Evolutionary conservation across 495 filamentous ascomycete genomes (phyloP), one percentile per base, ranked within the genome.

Genomic region (Penicillium parvum): DNA sequence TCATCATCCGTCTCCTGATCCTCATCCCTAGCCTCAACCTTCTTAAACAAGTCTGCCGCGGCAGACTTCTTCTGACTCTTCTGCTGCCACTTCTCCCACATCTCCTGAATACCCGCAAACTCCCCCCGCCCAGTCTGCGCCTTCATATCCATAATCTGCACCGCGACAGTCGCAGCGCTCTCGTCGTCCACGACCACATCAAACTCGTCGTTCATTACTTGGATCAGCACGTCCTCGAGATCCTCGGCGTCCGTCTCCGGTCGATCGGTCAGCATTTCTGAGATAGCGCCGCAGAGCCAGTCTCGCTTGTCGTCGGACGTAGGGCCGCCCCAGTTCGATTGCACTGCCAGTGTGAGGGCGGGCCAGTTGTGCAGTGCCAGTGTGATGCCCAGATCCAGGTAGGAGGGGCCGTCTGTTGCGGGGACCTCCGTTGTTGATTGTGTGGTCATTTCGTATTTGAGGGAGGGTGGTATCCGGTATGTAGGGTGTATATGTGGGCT

Each of bases 131-230:
- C 55, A 40, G 77, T 80, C 64, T 84, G 69, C 41, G 65, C 71
- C 54, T 80, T 74, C 43, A 89, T 59, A 25, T 74, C 71, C 66
- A 91, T 68, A 30, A 97, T 85, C 65, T 77, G 64, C 43, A 74
- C 73, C 12, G 88, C 88, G 12, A 95, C 77, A 25, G 81, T 76
- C 27, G 73, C 83, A 22, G 83, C 88, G 40, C 80, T 88, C 49
- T 86, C 90, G 65, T 96, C 90, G 54, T 97, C 92, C 11, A 97
- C 76, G 40, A 83, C 81, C 25, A 90, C 83, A 36, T 92, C 88
- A 59, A 96, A 98, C 65, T 98, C 91, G 65, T 96, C 94, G 47
- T 84, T 78, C 85, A 98, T 90, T 15, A 90, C 84, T 52, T 96
- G 85, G 19, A 94, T 66, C 38, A 97, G 69, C 9, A 88, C 79